These are phyloP conservation scores for Lachancea sp. DNA, from an alignment of 805 yeast genomes.

Conservation along the genomic window DNA sequence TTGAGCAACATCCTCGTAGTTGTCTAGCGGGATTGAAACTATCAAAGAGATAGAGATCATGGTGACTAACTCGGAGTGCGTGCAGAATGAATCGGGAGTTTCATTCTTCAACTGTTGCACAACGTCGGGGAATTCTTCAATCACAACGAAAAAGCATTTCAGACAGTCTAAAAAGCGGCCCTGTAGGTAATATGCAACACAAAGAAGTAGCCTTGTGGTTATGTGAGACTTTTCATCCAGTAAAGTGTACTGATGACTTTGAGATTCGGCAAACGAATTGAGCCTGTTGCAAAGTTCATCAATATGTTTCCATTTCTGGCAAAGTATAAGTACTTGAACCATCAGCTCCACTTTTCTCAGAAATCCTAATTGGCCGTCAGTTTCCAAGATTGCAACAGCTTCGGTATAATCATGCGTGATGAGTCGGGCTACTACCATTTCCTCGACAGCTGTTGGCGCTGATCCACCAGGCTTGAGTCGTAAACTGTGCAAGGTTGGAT, in stretches of 20 bases:
- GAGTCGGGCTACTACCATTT: constrained; percentile 6
- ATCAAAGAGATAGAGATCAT: constrained; percentile 22
- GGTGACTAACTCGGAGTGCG: constrained; percentile 17
- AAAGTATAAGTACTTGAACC: constrained; percentile 14
- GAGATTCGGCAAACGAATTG: constrained; percentile 2
- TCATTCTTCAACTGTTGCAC: background rate
- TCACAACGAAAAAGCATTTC: constrained; percentile 14
- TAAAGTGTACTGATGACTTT: background rate
- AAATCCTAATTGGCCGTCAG: constrained; percentile 5
- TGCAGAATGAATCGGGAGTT: constrained; percentile 2
- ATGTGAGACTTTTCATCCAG: background rate
- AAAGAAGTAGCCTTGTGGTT: constrained; percentile 13
- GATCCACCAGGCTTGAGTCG: background rate
- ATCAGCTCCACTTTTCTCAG: constrained; percentile 17
- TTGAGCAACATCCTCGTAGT: constrained; percentile 21
- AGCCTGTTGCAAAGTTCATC: constrained; percentile 24
- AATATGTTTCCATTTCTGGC: constrained; percentile 16
- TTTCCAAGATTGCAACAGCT: constrained; percentile 18
- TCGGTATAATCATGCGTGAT: constrained; percentile 21
- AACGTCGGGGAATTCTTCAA: constrained; percentile 10
- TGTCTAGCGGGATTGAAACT: constrained; percentile 25
- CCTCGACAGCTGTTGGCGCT: background rate
- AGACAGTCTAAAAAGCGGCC: constrained; percentile 22
- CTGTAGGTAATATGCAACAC: constrained; percentile 16
- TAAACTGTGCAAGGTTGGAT: background rate